Conservation (phyloP, 306 rosid species). For the Hippophae gyantsensis region DNA sequence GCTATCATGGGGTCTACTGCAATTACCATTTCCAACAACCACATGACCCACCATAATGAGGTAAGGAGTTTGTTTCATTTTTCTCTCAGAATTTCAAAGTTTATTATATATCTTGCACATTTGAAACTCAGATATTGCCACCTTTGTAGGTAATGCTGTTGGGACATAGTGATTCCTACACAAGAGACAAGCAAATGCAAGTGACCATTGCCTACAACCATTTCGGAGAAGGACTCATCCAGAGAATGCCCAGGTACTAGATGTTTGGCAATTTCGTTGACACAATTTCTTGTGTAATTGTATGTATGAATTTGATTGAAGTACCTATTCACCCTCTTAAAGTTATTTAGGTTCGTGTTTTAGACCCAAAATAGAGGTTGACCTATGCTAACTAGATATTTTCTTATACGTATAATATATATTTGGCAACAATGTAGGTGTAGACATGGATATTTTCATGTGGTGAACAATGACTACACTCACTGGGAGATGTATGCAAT, state of each 20-base stretch:
- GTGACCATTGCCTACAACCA: constrained; percentile 98
- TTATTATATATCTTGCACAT: constrained; percentile 2
- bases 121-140: constrained; percentile 8
- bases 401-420: background rate
- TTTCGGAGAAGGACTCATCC: constrained; percentile 96
- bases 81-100: too few relatives aligned
- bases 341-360: too few relatives aligned
- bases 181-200: constrained; percentile 90
- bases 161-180: constrained; percentile 94
- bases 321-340: too few relatives aligned
- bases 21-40: constrained; percentile 89
- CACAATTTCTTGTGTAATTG: too few relatives aligned
- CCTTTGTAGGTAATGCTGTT: constrained; percentile 64
- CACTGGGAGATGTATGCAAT: constrained; percentile 99
- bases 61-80: constrained; percentile 20
- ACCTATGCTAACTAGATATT: background rate
- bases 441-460: constrained; percentile 94
- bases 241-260: constrained; percentile 93
- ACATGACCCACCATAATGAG: constrained; percentile 97
- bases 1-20: constrained; percentile 98
- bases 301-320: too few relatives aligned
- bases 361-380: background rate
- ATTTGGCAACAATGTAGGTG: constrained; percentile 45
- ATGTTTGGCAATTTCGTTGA: too few relatives aligned
- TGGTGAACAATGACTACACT: constrained; percentile 98